Conservation (phyloP, 495 filamentous ascomycete species). For the Neurospora tetrasperma region DNA sequence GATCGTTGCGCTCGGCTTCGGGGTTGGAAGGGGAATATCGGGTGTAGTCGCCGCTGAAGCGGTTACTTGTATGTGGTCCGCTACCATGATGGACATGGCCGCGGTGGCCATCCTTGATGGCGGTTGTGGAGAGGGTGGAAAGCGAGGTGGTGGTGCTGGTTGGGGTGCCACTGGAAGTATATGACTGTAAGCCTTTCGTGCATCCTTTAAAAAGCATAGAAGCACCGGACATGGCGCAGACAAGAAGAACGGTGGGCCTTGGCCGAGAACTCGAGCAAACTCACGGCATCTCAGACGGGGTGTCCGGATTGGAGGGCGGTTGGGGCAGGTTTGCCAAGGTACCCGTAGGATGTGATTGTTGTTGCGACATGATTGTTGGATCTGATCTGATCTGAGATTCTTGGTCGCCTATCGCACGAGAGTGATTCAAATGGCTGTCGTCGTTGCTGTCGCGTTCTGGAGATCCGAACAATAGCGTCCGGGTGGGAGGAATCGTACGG, state of each 20-base stretch:
- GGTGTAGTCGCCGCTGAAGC: slow-evolving; percentile 41
- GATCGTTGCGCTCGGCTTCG: slow-evolving; percentile 85
- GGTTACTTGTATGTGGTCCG: slow-evolving; percentile 2
- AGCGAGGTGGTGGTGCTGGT: slow-evolving; percentile 80
- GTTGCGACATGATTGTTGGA: slow-evolving; percentile 27
- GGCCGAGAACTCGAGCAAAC: slow-evolving; percentile 21
- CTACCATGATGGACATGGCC: slow-evolving; percentile 48
- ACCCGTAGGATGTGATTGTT: slow-evolving; percentile 48
- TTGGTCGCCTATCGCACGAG: not conserved
- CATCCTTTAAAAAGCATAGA: not conserved
- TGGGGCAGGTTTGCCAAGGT: slow-evolving; percentile 66
- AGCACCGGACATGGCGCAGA: not conserved
- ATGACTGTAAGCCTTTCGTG: slow-evolving; percentile 5
- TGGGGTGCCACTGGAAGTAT: slow-evolving; percentile 64
- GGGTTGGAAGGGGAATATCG: slow-evolving; percentile 57
- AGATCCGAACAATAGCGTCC: not conserved
- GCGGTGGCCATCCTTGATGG: slow-evolving; percentile 87
- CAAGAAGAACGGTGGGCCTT: not conserved
- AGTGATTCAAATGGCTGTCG: not conserved
- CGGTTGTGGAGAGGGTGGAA: slow-evolving; percentile 78
- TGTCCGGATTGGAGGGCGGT: slow-evolving; percentile 71
- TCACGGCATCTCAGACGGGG: slow-evolving; percentile 87
- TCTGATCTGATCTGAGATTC: not conserved
- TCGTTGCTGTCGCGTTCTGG: not conserved
- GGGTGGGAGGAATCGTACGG: not conserved